Conservation (phyloP, 768 basidiomycete genomes). For the Boletus pseudo-olivaceus region DNA sequence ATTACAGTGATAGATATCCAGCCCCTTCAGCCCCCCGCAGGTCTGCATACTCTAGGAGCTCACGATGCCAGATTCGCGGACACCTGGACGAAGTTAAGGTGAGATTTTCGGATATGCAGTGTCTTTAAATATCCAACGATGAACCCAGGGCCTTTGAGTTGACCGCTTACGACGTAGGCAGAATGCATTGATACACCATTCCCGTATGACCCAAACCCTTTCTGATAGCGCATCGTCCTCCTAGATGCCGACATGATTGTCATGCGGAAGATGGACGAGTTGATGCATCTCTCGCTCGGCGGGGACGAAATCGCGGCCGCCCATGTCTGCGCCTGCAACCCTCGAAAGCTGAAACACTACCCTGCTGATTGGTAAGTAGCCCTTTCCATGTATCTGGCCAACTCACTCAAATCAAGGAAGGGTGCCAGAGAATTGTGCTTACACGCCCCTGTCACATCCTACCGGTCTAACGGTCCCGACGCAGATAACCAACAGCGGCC, state of each 20-base stretch:
- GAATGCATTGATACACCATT: conserved; percentile 6
- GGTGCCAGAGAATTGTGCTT: conserved; percentile 90
- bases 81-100: conserved; percentile 64
- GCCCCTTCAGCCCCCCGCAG: conserved; percentile 50
- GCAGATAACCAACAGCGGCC: conserved; percentile 40
- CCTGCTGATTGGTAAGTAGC: conserved; percentile 74
- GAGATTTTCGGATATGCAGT: conserved; percentile 10
- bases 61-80: conserved; percentile 53
- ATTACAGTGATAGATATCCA: conserved; percentile 61
- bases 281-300: conserved; percentile 52
- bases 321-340: conserved; percentile 95
- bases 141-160: conserved; percentile 55
- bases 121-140: conserved; percentile 22
- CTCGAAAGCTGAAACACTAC: conserved; percentile 78
- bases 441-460: conserved; percentile 51
- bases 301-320: conserved; percentile 78
- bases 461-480: conserved; percentile 46
- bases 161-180: conserved; percentile 57
- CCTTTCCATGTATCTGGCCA: neutral
- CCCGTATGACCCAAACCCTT: neutral
- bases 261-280: conserved; percentile 77
- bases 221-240: conserved; percentile 64
- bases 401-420: conserved; percentile 38
- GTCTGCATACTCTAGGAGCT: conserved; percentile 28
- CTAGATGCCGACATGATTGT: conserved; percentile 90